Evolutionary conservation across 495 filamentous ascomycete species (phyloP).

Genomic region (Aspergillus sclerotioniger): DNA sequence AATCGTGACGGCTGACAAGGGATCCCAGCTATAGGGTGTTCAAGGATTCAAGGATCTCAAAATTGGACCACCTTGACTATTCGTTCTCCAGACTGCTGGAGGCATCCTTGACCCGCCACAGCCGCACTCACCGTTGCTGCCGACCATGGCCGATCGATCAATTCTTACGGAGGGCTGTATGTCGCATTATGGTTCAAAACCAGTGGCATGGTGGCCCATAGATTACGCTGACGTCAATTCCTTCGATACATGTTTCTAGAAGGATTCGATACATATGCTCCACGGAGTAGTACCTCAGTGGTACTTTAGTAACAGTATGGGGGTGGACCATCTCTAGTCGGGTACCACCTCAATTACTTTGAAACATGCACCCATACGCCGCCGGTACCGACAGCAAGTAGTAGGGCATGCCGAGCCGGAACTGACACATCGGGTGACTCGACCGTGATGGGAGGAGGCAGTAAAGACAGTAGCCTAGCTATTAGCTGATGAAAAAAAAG

Average conservation of each 20-base stretch:
- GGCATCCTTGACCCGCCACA: constrained; percentile 5
- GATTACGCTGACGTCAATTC: not conserved
- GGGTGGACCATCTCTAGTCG: not conserved
- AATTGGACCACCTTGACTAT: not conserved
- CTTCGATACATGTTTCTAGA: constrained; percentile 4
- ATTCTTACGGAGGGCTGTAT: not conserved
- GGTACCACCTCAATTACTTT: not conserved
- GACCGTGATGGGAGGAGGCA: not conserved
- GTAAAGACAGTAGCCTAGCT: not conserved
- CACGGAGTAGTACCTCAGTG: not conserved
- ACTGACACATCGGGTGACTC: constrained; percentile 1
- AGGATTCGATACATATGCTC: constrained; percentile 8
- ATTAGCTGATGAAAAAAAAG: not conserved
- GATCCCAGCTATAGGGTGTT: not conserved
- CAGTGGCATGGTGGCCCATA: not conserved
- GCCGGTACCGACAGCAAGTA: not conserved
- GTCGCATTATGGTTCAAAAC: not conserved
- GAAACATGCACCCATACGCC: not conserved
- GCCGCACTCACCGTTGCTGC: constrained; percentile 1
- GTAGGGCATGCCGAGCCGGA: not conserved
- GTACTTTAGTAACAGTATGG: not conserved
- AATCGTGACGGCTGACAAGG: not conserved
- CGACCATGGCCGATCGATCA: constrained; percentile 2
- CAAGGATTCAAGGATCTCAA: not conserved
- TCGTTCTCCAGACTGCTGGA: not conserved